Percentiles rank a stretch among this genome's conserved stretches.
Conservation (phyloP, 768 basidiomycete species). For the Clitopilus hobsonii region DNA sequence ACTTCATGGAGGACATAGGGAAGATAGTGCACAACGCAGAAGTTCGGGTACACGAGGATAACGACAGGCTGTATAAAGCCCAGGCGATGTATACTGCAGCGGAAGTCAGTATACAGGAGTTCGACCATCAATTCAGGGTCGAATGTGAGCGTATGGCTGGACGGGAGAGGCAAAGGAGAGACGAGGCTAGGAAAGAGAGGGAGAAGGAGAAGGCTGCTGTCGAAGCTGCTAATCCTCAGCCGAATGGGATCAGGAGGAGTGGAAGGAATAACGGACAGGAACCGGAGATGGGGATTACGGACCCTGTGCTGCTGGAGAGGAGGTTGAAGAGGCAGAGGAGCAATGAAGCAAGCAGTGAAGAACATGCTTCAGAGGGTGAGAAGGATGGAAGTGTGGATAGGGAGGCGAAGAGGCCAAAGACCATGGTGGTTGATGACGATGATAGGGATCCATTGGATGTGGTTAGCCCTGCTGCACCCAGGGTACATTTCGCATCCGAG, state of each 20-base stretch:
- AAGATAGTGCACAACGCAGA: constrained; percentile 78
- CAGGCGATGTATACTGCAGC: constrained; percentile 87
- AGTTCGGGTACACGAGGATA: constrained; percentile 54
- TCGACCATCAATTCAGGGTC: constrained; percentile 68
- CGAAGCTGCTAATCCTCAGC: constrained; percentile 25
- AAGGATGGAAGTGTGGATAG: constrained; percentile 30
- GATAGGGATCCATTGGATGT: constrained; percentile 49
- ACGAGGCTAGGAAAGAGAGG: constrained; percentile 50
- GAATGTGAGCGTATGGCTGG: constrained; percentile 90
- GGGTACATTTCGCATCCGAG: constrained; percentile 47
- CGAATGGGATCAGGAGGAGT: constrained; percentile 61
- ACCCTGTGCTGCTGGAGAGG: constrained; percentile 71
- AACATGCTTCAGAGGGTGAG: constrained; percentile 52
- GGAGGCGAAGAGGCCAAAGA: constrained; percentile 55
- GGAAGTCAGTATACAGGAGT: constrained; percentile 81
- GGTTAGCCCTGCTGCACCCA: constrained; percentile 25
- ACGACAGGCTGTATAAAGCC: constrained; percentile 74
- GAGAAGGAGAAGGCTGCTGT: constrained; percentile 33
- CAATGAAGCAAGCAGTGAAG: constrained; percentile 47
- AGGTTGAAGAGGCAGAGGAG: constrained; percentile 68
- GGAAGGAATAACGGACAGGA: constrained; percentile 68
- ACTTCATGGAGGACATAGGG: constrained; percentile 80
- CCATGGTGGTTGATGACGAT: constrained; percentile 38
- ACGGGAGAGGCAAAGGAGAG: constrained; percentile 63
- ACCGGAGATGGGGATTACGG: constrained; percentile 70